Base-by-base conservation (phyloP, 306 rosid species). In the Cicer cuneatum region DNA sequence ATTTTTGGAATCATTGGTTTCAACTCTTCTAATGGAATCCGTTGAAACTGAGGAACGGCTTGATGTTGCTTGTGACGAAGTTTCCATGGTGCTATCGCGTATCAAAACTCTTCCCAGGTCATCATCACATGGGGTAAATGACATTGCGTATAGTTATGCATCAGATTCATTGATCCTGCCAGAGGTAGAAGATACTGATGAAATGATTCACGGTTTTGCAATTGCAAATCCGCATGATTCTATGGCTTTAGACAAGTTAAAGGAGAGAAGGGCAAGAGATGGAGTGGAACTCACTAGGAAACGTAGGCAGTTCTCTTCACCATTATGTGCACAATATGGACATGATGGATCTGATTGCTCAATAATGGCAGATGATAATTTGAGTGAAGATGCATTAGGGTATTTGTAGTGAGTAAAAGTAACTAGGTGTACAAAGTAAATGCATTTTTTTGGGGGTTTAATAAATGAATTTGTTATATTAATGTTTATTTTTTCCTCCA, bases 1-100 rank as follows among this genome's bases (percentile, higher is more conserved):
- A 45, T 66, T 77, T 62, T 75, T 92, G 66, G 87, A 90, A 66
- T 88, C 98, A 66, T 78, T 88, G 89, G 85, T 79, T 78, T 87
- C 92, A 14, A 71, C 84, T 6, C 87, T 92, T 46, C 41, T 88
- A 29, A 66, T 88, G 53, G 92, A 90, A 81, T 88, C 98, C 64
- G 70, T 87, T 7, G 92, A 92, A 83, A 85, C 93, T 2, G 96
- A 90, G 53, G 92, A 92, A 39, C 88, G 92, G 39, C 90, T 92
- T 16, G 86, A 86, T 73, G 84, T 79, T 64, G 92, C 93, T 19
- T 88, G 90, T 21, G 92, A 88, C 70, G 92, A 92, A 80, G 80
- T 92, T 74, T 59, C 93, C 24, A 61, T 81, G 84, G 96, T 29
- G 10, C 64, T 92, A 52, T 85, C 93, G 0, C 93, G 85, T 13